Base-by-base conservation (phyloP, 495 filamentous ascomycete genomes). In the Talaromyces nanjingensis region DNA sequence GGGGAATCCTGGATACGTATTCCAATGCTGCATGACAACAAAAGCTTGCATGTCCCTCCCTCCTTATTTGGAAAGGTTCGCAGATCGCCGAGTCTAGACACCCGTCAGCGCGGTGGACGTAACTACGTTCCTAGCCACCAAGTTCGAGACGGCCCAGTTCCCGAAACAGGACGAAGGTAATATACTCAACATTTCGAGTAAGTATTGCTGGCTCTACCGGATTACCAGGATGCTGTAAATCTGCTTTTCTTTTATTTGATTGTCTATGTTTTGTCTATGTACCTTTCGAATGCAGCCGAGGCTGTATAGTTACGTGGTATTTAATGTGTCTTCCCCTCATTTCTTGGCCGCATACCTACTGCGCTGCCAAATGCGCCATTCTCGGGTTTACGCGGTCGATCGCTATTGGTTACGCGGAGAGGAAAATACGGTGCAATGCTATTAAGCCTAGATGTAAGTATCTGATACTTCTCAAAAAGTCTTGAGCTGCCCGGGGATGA, bases 371-470 rank as follows among this genome's bases (percentile, higher is more conserved):
- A 59, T 59, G 31, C 1, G 56, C 31, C 27, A 31, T 37, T 42
- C 31, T 59, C 4, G 56, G 14, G 9, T 59, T 59, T 4, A 31
- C 56, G 1, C n/a, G 29, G 9, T 39, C 31, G 7, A 2, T 31
- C 18, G 56, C 56, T 6, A 4, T 37, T 11, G 56, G 39, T 12
- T 34, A 59, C n/a, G 56, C 29, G 1, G 37, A 16, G 14, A 31
- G 18, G 25, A 59, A 27, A 59, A 39, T 59, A 8, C 16, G 31
- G 9, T 59, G 31, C 29, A 59, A 59, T 34, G 56, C 31, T 31
- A 59, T 59, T 5, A 59, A 59, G n/a, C 56, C 29, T 4, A 31
- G 56, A 14, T 59, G 56, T 59, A 39, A 37, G 56, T 59, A n/a
- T 16, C 5, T 33, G 9, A 11, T n/a, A 42, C 37, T 42, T 42